These are phyloP conservation scores for Oropetium thomaeum DNA, from an alignment of 176 grass and related monocot species.

Conservation along the genomic window DNA sequence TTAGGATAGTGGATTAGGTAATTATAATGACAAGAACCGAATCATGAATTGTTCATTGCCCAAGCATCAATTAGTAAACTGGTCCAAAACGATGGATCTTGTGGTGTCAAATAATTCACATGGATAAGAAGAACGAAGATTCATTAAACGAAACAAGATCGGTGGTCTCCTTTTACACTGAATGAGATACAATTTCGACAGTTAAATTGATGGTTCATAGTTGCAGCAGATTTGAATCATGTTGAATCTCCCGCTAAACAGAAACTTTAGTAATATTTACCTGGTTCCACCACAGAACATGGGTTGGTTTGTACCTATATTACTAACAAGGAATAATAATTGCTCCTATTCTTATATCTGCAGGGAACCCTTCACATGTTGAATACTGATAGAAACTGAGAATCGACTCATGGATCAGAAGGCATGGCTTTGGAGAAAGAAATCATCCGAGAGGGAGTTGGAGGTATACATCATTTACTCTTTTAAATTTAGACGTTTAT, in stretches of 20 bases:
- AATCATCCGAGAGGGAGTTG: conserved; percentile 43
- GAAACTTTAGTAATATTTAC: background rate
- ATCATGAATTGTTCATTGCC: background rate
- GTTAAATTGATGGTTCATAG: background rate
- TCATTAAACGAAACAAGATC: background rate
- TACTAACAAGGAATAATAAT: conserved; percentile 26
- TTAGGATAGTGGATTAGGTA: conserved; percentile 19
- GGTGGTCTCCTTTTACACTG: background rate
- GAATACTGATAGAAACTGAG: conserved; percentile 4
- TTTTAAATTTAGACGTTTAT: background rate
- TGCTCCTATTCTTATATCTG: background rate
- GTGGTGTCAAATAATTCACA: background rate
- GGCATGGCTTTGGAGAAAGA: conserved; percentile 94
- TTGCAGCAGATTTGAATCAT: background rate
- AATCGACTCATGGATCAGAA: conserved; percentile 68
- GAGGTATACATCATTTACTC: conserved; percentile 36
- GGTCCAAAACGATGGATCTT: background rate
- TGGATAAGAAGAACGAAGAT: background rate
- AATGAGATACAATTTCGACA: background rate
- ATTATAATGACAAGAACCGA: background rate
- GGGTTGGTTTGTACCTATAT: background rate
- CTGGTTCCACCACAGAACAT: background rate
- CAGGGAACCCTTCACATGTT: background rate
- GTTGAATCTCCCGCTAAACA: conserved; percentile 1
- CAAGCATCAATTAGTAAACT: background rate